Percentiles rank a stretch among this genome's conserved stretches.
phyloP scores from a whole-genome alignment of 1,284 basidiomycete genomes.

The Cutaneotrichosporon cavernicola region DNA sequence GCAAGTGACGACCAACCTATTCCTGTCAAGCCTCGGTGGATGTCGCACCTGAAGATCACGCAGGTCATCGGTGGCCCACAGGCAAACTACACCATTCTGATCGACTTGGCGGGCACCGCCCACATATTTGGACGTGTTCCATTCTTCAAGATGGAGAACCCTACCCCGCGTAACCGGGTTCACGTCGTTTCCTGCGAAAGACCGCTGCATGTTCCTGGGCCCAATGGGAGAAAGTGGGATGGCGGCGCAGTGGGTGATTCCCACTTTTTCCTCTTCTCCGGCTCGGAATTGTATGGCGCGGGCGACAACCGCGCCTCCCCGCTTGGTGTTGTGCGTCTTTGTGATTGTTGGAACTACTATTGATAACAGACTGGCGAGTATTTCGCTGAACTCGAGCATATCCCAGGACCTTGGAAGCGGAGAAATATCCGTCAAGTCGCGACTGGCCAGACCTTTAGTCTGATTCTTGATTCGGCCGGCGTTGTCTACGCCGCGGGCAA shows the following conservation, averaged over 20 bases:
- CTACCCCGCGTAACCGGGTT: conserved; percentile 27
- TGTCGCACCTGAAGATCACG: conserved; percentile 71
- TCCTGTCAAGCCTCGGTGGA: conserved; percentile 82
- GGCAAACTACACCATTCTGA: conserved; percentile 60
- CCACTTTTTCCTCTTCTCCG: conserved; percentile 77
- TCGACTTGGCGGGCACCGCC: conserved; percentile 69
- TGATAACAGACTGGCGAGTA: conserved; percentile 27
- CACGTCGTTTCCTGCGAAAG: conserved; percentile 64
- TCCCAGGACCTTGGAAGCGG: conserved; percentile 44
- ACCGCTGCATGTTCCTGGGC: conserved; percentile 64
- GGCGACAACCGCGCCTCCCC: conserved; percentile 81
- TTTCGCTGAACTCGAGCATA: conserved; percentile 31
- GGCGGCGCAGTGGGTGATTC: conserved; percentile 76
- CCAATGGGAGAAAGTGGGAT: conserved; percentile 67
- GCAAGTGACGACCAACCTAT: conserved; percentile 66
- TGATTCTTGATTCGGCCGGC: conserved; percentile 75
- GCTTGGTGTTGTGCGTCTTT: conserved; percentile 53
- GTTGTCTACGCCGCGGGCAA: conserved; percentile 88
- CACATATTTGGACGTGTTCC: conserved; percentile 84
- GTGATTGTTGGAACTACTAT: neutral
- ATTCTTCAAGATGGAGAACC: conserved; percentile 61
- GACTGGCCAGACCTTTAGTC: conserved; percentile 78
- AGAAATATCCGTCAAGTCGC: conserved; percentile 54
- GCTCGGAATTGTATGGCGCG: conserved; percentile 77
- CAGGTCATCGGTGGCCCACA: conserved; percentile 75